A percentile compares a stretch with the other conserved stretches of the same genome.
These are phyloP conservation scores for Pythium folliculosum DNA, from an alignment of 352 stramenopile genomes.

Conservation along the genomic window DNA sequence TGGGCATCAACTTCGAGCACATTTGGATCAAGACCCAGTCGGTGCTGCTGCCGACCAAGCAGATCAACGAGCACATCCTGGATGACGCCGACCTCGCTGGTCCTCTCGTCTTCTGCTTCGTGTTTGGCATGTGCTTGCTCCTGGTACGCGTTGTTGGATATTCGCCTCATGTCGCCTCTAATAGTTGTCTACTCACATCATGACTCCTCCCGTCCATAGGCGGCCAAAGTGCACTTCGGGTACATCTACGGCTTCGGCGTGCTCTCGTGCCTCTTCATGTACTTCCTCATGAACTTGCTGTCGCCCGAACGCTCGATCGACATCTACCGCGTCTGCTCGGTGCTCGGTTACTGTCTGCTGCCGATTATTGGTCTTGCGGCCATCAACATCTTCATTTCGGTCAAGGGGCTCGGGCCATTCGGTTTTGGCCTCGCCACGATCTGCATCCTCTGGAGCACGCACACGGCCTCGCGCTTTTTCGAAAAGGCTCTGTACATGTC, in stretches of 20 bases:
- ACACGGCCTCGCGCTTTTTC: constrained; percentile 94
- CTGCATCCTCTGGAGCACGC: constrained; percentile 94
- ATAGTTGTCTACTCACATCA: background rate
- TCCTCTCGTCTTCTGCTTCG: constrained; percentile 93
- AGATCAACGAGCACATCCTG: constrained; percentile 89
- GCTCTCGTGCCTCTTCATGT: constrained; percentile 96
- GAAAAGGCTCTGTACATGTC: constrained; percentile 95
- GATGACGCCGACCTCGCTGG: constrained; percentile 94
- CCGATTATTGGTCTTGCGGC: constrained; percentile 95
- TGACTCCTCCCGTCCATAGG: constrained; percentile 29
- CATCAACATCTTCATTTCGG: constrained; percentile 91
- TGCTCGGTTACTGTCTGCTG: constrained; percentile 97
- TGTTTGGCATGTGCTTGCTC: constrained; percentile 94
- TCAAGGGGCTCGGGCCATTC: constrained; percentile 73
- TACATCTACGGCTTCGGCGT: constrained; percentile 99
- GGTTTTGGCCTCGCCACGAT: constrained; percentile 88
- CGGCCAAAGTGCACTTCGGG: constrained; percentile 96
- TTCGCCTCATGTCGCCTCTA: background rate
- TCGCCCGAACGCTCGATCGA: constrained; percentile 85
- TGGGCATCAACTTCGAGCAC: constrained; percentile 97
- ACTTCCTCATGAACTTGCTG: constrained; percentile 96
- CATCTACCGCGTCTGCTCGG: constrained; percentile 93
- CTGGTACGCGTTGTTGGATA: constrained; percentile 48
- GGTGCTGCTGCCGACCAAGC: constrained; percentile 92
- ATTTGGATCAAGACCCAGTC: constrained; percentile 97